Base-by-base conservation (phyloP, 495 filamentous ascomycete genomes). In the Letharia columbiana region DNA sequence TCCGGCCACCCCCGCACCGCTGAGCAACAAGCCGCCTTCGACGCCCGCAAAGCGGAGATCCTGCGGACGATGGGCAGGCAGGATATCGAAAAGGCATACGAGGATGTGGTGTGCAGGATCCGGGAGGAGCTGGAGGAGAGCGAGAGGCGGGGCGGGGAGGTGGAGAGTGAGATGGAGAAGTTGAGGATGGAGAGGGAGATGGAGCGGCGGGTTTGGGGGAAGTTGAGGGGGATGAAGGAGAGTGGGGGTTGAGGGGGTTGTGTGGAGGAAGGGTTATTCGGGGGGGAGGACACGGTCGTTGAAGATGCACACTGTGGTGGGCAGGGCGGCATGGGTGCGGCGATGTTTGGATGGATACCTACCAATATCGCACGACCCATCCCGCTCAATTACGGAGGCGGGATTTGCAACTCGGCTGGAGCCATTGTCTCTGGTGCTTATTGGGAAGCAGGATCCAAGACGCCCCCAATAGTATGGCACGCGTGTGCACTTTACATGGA, bases 151-250 rank as follows among this genome's bases (percentile, higher is more conserved):
- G 58, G 52, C 4, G 41, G 57, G 60, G 68, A 66, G 59, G 61
- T 72, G 42, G 66, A 69, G 33, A 61, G 37, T 13, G 64, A 72
- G 57, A 66, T 70, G 47, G 70, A 72, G 59, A 62, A 61, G 40
- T 60, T 67, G 68, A 56, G 41, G 47, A 67, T 60, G 68, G 47
- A 65, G 58, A 59, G 70, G 70, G 70, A 72, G 62, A 57, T 68
- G 65, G 70, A 72, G 66, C 60, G 68, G 68, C 62, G 66, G 50
- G 63, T 70, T 31, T 70, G 60, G 59, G 63, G 62, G 63, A 70
- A 65, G 70, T 54, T 68, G 59, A 68, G 62, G 60, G 68, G 56
- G 44, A 52, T 50, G 47, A 58, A 52, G 59, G 66, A 64, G 23
- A 56, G 39, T 17, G 57, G 31, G 3, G 52, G 49, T 15, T 61